A percentile compares a stretch with the other conserved stretches of the same genome.
Evolutionary conservation across 2,329 filamentous ascomycete species (phyloP).

Genomic region (Aspergillus costaricaensis): DNA sequence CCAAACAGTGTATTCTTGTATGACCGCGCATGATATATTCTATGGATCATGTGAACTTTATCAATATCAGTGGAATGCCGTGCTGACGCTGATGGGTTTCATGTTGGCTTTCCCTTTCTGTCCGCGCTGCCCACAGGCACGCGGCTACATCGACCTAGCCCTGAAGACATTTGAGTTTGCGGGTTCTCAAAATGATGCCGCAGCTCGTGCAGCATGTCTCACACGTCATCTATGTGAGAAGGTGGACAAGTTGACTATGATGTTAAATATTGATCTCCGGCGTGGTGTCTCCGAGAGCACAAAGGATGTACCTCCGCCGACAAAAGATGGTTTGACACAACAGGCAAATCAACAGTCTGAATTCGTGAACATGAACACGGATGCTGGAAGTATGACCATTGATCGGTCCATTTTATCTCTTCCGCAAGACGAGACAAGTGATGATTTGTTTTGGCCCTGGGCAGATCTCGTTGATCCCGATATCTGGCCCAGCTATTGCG

Average conservation of each 20-base stretch:
- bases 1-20: slow-evolving; percentile 9
- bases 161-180: slow-evolving; percentile 19
- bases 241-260: background rate
- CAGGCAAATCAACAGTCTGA: no score
- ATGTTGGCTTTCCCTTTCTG: slow-evolving; percentile 24
- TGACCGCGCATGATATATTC: slow-evolving; percentile 16
- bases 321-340: no score
- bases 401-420: background rate
- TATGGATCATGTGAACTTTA: slow-evolving; percentile 23
- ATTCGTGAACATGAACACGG: no score
- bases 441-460: slow-evolving; percentile 14
- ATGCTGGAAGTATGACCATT: background rate
- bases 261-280: background rate
- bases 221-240: background rate
- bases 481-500: slow-evolving; percentile 19
- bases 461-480: slow-evolving; percentile 14
- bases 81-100: slow-evolving; percentile 23
- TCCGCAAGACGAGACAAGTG: background rate
- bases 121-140: slow-evolving; percentile 9
- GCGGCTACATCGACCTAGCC: slow-evolving; percentile 13
- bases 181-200: slow-evolving; percentile 2
- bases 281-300: background rate
- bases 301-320: no score
- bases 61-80: slow-evolving; percentile 25
- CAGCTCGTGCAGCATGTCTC: slow-evolving; percentile 3